Percentiles rank a stretch among this genome's conserved stretches.
These are phyloP conservation scores for Elaeis guineensis DNA, from an alignment of 176 grass and related monocot genomes.

Conservation along the genomic window DNA sequence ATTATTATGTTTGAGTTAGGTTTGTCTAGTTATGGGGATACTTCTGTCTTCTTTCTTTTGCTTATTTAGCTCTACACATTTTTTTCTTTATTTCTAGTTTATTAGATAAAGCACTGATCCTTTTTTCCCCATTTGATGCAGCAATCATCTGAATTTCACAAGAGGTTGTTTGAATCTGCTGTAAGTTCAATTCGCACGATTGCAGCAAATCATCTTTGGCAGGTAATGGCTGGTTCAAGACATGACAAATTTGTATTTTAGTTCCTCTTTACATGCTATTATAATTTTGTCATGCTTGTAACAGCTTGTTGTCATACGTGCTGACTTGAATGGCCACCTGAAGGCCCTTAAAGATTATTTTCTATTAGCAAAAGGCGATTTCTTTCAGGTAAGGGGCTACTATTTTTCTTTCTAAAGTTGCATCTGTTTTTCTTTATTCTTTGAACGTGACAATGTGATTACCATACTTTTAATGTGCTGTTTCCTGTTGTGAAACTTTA, in stretches of 20 bases:
- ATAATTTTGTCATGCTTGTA: neutral
- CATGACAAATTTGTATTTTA: too few species aligned
- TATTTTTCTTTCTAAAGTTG: constrained; percentile 3
- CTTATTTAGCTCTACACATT: too few species aligned
- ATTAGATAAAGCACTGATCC: neutral
- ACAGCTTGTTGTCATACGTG: constrained; percentile 95
- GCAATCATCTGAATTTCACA: constrained; percentile 96
- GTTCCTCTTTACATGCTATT: too few species aligned
- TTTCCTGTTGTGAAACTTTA: too few species aligned
- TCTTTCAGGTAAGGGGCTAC: constrained; percentile 67
- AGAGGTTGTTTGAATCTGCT: constrained; percentile 88
- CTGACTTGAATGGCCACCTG: constrained; percentile 93
- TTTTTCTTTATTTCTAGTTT: too few species aligned
- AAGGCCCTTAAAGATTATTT: constrained; percentile 99
- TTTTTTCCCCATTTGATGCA: constrained; percentile 34
- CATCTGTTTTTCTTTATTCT: constrained; percentile 2
- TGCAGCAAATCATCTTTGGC: constrained; percentile 95
- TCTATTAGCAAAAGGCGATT: constrained; percentile 99
- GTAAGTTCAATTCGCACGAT: constrained; percentile 83
- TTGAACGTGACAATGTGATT: neutral
- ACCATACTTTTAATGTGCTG: too few species aligned
- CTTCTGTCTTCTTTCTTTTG: too few species aligned
- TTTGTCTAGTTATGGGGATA: too few species aligned
- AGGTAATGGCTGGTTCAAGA: constrained; percentile 36
- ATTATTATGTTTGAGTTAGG: too few species aligned